phyloP scores from a whole-genome alignment of 768 basidiomycete species.

The Tephrocybe sp. region DNA sequence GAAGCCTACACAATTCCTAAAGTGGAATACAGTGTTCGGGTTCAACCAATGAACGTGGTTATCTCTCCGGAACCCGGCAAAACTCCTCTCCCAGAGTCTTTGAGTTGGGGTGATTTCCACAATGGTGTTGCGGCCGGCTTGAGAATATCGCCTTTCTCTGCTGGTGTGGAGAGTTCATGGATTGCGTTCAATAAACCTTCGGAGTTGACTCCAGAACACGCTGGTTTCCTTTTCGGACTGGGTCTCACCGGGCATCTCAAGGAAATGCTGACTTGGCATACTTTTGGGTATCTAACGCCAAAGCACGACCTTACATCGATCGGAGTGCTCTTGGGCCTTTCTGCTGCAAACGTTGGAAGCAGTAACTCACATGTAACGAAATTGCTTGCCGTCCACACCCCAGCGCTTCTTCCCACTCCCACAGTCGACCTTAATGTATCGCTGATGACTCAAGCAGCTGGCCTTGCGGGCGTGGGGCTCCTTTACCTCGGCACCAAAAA shows the following conservation, averaged over 20 bases:
- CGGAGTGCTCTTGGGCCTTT: constrained; percentile 88
- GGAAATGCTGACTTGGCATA: constrained; percentile 91
- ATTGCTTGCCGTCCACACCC: constrained; percentile 88
- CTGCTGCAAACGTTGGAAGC: constrained; percentile 85
- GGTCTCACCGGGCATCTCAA: constrained; percentile 90
- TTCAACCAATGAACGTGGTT: constrained; percentile 69
- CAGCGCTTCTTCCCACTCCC: constrained; percentile 85
- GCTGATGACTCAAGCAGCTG: constrained; percentile 85
- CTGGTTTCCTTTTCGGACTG: constrained; percentile 92
- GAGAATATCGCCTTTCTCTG: constrained; percentile 72
- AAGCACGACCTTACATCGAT: constrained; percentile 96
- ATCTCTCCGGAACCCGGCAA: constrained; percentile 70
- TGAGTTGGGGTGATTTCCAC: constrained; percentile 96
- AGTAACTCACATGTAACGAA: constrained; percentile 87
- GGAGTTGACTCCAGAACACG: constrained; percentile 89
- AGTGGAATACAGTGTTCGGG: constrained; percentile 69
- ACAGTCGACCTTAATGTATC: constrained; percentile 88
- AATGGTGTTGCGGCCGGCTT: constrained; percentile 94
- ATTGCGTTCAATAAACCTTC: constrained; percentile 93
- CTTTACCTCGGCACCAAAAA: constrained; percentile 88
- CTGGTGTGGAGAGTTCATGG: constrained; percentile 88
- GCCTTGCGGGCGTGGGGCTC: constrained; percentile 83
- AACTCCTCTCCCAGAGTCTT: constrained; percentile 61
- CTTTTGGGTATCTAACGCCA: constrained; percentile 91
- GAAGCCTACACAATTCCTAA: constrained; percentile 81